A percentile compares a stretch with the other conserved stretches of the same genome.
Conservation (phyloP, 2,329 filamentous ascomycete genomes). For the Diplocarpon mali region DNA sequence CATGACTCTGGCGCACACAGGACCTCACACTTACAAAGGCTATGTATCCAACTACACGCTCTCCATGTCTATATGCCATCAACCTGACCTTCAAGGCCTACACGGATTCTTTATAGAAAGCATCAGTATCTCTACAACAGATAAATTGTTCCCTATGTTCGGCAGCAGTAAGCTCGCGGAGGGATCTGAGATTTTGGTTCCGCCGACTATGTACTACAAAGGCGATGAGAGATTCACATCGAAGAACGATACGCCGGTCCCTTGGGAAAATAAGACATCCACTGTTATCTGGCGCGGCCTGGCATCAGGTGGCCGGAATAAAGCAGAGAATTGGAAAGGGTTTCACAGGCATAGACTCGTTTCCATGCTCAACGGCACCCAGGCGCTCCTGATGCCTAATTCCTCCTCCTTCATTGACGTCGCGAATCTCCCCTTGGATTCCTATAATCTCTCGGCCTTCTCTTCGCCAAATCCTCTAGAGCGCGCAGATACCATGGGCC, state of each 20-base stretch:
- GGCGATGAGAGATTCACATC: slow-evolving; percentile 47
- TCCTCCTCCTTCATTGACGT: slow-evolving; percentile 32
- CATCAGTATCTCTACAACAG: slow-evolving; percentile 37
- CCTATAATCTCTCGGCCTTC: slow-evolving; percentile 1
- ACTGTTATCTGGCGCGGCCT: slow-evolving; percentile 52
- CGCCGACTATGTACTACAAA: slow-evolving; percentile 51
- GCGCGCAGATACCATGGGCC: slow-evolving; percentile 37
- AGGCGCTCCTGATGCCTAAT: slow-evolving; percentile 30
- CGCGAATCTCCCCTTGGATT: slow-evolving; percentile 14
- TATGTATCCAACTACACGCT: slow-evolving; percentile 32
- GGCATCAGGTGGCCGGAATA: slow-evolving; percentile 45
- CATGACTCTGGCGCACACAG: slow-evolving; percentile 36
- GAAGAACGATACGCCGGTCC: slow-evolving; percentile 36
- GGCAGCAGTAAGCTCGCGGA: slow-evolving; percentile 48
- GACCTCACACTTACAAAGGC: slow-evolving; percentile 25
- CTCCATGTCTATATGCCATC: slow-evolving; percentile 36
- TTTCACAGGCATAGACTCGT: slow-evolving; percentile 47
- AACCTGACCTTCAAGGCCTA: slow-evolving; percentile 43
- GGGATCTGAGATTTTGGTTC: slow-evolving; percentile 53
- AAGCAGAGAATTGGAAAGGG: slow-evolving; percentile 37
- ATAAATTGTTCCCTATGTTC: slow-evolving; percentile 47
- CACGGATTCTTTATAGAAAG: slow-evolving; percentile 42
- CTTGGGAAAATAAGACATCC: slow-evolving; percentile 45
- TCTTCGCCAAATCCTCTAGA: slow-evolving; percentile 17
- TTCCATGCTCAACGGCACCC: slow-evolving; percentile 38